Conservation (phyloP, 2,329 filamentous ascomycete species). For the Cladosporium sp. region DNA sequence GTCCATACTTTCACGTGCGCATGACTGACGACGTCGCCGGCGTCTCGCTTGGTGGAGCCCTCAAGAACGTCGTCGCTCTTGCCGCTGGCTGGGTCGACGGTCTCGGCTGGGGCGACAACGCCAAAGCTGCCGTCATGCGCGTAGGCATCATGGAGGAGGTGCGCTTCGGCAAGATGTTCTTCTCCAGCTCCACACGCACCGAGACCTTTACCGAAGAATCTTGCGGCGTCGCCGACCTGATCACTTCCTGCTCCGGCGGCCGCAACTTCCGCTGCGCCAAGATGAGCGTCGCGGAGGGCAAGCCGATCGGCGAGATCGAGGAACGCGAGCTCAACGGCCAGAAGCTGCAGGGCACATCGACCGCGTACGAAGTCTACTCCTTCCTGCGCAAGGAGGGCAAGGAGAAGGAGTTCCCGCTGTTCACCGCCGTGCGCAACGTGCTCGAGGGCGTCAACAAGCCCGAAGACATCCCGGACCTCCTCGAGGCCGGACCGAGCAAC, state of each 20-base stretch:
- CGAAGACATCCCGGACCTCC: slow-evolving; percentile 74
- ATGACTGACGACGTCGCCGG: slow-evolving; percentile 95
- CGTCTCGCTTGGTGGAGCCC: slow-evolving; percentile 86
- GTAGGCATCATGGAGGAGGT: slow-evolving; percentile 96
- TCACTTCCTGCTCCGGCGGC: slow-evolving; percentile 89
- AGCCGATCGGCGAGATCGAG: slow-evolving; percentile 85
- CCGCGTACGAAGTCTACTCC: slow-evolving; percentile 84
- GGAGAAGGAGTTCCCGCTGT: slow-evolving; percentile 84
- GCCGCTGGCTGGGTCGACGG: slow-evolving; percentile 95
- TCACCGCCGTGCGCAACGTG: slow-evolving; percentile 84
- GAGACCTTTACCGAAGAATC: slow-evolving; percentile 96
- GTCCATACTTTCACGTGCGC: slow-evolving; percentile 95
- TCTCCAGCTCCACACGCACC: slow-evolving; percentile 74
- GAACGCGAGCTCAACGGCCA: slow-evolving; percentile 89
- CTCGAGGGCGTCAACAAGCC: slow-evolving; percentile 73
- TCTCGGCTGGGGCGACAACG: slow-evolving; percentile 96
- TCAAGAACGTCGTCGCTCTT: slow-evolving; percentile 96
- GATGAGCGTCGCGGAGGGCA: slow-evolving; percentile 75
- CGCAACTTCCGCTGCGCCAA: slow-evolving; percentile 94
- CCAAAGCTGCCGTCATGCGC: slow-evolving; percentile 97
- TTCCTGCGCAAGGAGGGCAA: slow-evolving; percentile 78
- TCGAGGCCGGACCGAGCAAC: slow-evolving; percentile 34
- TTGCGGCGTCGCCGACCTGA: slow-evolving; percentile 90
- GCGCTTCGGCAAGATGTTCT: slow-evolving; percentile 91
- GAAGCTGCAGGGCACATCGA: slow-evolving; percentile 92